These are phyloP conservation scores for Fusarium sp. DNA, from an alignment of 2,329 filamentous ascomycete species.

Conservation along the genomic window DNA sequence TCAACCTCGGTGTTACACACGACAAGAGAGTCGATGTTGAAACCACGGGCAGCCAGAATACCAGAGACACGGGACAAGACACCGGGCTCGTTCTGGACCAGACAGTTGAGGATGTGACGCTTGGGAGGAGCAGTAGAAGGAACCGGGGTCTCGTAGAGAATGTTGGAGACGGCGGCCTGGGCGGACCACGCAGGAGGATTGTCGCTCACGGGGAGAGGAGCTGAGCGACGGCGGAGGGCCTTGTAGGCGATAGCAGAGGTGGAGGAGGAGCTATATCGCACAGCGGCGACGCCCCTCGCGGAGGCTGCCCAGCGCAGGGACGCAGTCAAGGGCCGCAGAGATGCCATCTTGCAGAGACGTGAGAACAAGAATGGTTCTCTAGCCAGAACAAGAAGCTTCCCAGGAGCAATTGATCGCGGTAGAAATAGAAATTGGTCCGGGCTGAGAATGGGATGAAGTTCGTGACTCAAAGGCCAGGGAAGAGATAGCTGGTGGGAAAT, in stretches of 20 bases:
- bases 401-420: slow-evolving; percentile 38
- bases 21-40: slow-evolving; percentile 99
- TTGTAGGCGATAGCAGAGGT: slow-evolving; percentile 98
- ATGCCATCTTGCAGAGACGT: slow-evolving; percentile 58
- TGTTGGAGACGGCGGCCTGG: slow-evolving; percentile 95
- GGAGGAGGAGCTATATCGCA: slow-evolving; percentile 67
- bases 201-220: slow-evolving; percentile 84
- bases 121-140: slow-evolving; percentile 88
- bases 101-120: slow-evolving; percentile 96
- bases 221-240: slow-evolving; percentile 90
- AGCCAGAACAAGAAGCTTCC: slow-evolving; percentile 49
- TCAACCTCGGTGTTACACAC: slow-evolving; percentile 98
- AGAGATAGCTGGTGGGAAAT: slow-evolving; percentile 35
- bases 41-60: slow-evolving; percentile 94
- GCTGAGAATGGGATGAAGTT: slow-evolving; percentile 21
- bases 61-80: slow-evolving; percentile 96
- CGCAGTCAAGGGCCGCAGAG: slow-evolving; percentile 61
- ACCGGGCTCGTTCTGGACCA: slow-evolving; percentile 98
- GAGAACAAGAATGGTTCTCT: slow-evolving; percentile 46
- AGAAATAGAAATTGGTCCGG: slow-evolving; percentile 39
- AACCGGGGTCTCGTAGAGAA: slow-evolving; percentile 97
- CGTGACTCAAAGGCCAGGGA: slow-evolving; percentile 46
- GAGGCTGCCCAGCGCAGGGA: slow-evolving; percentile 57
- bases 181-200: slow-evolving; percentile 87
- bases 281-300: slow-evolving; percentile 50